Conservation (phyloP, 345 rosid species). For the Heritiera littoralis region DNA sequence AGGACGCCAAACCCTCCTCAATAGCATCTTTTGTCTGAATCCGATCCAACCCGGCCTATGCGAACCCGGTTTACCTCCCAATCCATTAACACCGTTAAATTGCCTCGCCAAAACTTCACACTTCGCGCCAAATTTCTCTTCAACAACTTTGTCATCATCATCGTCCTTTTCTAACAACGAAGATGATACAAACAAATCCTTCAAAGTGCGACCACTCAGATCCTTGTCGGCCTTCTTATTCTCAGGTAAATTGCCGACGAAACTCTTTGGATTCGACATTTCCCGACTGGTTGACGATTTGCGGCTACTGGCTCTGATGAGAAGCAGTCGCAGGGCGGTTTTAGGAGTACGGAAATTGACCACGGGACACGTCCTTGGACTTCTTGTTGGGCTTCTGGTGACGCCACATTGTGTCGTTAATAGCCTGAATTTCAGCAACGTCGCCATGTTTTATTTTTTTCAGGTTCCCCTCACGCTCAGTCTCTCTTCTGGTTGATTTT, state of each 20-base stretch:
- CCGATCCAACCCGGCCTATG: no score
- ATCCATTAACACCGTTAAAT: no score
- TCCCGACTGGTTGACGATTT: conserved; percentile 38
- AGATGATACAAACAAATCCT: conserved; percentile 68
- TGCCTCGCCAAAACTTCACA: no score
- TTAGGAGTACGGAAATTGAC: conserved; percentile 71
- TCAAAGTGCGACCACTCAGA: conserved; percentile 45
- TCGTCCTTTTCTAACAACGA: conserved; percentile 34
- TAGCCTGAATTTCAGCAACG: conserved; percentile 82
- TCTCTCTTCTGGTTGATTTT: not conserved
- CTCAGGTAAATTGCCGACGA: conserved; percentile 25
- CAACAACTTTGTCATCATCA: conserved; percentile 15
- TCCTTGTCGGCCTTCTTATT: conserved; percentile 42
- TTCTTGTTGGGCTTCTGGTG: conserved; percentile 69
- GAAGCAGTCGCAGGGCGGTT: conserved; percentile 73
- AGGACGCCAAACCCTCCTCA: no score
- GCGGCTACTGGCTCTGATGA: conserved; percentile 50
- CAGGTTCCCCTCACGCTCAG: not conserved
- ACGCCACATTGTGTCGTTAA: conserved; percentile 87
- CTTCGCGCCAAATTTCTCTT: no score
- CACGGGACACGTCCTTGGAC: conserved; percentile 76
- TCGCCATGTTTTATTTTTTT: conserved; percentile 52
- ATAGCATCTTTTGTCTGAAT: no score
- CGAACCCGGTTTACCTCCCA: no score
- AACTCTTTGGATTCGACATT: conserved; percentile 22